Evolutionary conservation across 2,329 filamentous ascomycete genomes (phyloP).

Genomic region (Curvularia spicifera): DNA sequence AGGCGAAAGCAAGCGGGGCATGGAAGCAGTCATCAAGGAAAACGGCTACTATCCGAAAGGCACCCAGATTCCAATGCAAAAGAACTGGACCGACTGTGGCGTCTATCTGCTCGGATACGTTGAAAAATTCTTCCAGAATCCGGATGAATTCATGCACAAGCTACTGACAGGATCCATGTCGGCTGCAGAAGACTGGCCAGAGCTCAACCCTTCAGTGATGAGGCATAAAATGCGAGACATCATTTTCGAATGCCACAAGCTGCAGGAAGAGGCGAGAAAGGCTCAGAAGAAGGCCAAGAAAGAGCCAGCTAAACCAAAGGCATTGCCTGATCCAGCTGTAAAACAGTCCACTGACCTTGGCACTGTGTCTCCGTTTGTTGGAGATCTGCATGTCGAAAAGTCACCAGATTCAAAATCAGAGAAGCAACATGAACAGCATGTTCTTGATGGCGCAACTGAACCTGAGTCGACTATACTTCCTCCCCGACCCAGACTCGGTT

Average conservation of each 20-base stretch:
- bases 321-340: constrained; percentile 1
- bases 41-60: constrained; percentile 71
- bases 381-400: background rate
- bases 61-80: constrained; percentile 73
- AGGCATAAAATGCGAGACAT: constrained; percentile 70
- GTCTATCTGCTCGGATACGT: constrained; percentile 86
- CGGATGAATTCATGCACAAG: constrained; percentile 70
- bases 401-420: background rate
- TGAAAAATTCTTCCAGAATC: constrained; percentile 77
- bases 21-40: constrained; percentile 54
- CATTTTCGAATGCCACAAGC: constrained; percentile 69
- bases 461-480: background rate
- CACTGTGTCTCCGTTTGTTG: background rate
- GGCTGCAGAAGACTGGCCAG: constrained; percentile 61
- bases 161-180: constrained; percentile 71
- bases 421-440: background rate
- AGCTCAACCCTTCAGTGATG: constrained; percentile 62
- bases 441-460: background rate
- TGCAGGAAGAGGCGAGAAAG: constrained; percentile 21
- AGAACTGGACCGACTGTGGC: constrained; percentile 89
- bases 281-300: constrained; percentile 26
- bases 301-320: background rate
- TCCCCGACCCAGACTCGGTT: constrained; percentile 13
- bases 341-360: background rate
- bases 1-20: constrained; percentile 66